Percentiles rank a stretch among this genome's conserved stretches.
phyloP scores from a whole-genome alignment of 306 rosid species.

The Pueraria montana region DNA sequence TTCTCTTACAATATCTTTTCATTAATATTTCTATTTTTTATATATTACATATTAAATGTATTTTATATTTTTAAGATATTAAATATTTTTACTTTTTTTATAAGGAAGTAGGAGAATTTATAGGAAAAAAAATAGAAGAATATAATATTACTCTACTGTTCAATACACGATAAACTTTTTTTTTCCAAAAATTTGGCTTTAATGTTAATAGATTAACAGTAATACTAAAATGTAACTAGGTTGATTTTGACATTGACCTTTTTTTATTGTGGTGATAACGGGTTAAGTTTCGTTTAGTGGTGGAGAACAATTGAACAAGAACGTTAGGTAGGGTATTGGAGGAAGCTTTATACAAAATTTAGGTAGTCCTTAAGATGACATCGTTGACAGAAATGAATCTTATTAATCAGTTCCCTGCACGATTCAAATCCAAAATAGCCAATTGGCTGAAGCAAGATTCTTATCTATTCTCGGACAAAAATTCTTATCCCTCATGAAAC shows the following conservation, averaged over 20 bases:
- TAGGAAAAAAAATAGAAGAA: no score
- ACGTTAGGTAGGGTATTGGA: neutral
- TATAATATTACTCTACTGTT: neutral
- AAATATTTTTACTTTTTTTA: no score
- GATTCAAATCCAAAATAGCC: neutral
- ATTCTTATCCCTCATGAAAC: neutral
- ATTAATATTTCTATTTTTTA: no score
- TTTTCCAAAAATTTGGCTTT: neutral
- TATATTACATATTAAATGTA: no score
- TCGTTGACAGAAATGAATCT: neutral
- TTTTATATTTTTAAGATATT: no score
- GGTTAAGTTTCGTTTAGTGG: neutral
- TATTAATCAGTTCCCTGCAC: neutral
- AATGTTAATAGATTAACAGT: neutral
- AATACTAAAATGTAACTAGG: neutral
- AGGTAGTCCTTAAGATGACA: neutral
- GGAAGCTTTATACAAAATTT: neutral
- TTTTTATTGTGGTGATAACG: neutral
- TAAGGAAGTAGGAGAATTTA: no score
- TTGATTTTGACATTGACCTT: constrained; percentile 19
- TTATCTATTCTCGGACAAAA: neutral
- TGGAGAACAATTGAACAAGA: neutral
- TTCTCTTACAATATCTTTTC: no score
- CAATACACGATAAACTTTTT: neutral
- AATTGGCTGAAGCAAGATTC: neutral